A percentile compares a stretch with the other conserved stretches of the same genome.
phyloP scores from a whole-genome alignment of 2,329 filamentous ascomycete genomes.

The Alternaria atra region DNA sequence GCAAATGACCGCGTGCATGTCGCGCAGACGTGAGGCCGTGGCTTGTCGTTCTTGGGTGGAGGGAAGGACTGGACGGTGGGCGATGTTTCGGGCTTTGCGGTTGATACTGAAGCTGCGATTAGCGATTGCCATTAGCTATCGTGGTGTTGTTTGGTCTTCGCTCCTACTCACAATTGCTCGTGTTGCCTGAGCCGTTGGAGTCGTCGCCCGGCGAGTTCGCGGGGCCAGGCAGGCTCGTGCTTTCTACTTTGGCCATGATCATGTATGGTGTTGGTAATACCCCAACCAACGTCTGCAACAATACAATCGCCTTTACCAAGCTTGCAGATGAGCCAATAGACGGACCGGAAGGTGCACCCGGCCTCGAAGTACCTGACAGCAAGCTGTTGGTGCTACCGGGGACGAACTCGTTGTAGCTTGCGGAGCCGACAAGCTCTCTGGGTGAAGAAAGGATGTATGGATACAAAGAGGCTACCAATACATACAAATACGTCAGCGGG shows the following conservation, averaged over 20 bases:
- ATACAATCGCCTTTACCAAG: conserved; percentile 16
- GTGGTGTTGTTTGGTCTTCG: not conserved
- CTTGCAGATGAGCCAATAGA: conserved; percentile 4
- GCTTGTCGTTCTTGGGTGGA: conserved; percentile 95
- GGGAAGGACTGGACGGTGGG: conserved; percentile 63
- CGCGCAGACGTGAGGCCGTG: conserved; percentile 89
- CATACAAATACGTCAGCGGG: conserved; percentile 36
- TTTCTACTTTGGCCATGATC: conserved; percentile 39
- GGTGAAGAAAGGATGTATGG: conserved; percentile 33
- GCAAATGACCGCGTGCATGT: conserved; percentile 95
- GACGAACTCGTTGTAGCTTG: conserved; percentile 25
- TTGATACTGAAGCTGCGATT: conserved; percentile 42
- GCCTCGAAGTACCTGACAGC: conserved; percentile 4
- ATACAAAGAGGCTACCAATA: conserved; percentile 31
- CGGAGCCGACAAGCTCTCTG: conserved; percentile 25
- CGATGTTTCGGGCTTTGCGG: conserved; percentile 42
- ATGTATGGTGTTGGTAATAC: conserved; percentile 23
- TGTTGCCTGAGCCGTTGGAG: conserved; percentile 38
- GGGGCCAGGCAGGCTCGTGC: conserved; percentile 37
- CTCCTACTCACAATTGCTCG: conserved; percentile 45
- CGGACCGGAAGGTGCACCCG: conserved; percentile 3
- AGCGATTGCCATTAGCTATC: conserved; percentile 28
- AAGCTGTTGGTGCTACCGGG: conserved; percentile 9
- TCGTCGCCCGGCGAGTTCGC: conserved; percentile 41
- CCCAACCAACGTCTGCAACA: conserved; percentile 18